Conservation (phyloP, 352 stramenopile genomes). For the Pythium dissimile region DNA sequence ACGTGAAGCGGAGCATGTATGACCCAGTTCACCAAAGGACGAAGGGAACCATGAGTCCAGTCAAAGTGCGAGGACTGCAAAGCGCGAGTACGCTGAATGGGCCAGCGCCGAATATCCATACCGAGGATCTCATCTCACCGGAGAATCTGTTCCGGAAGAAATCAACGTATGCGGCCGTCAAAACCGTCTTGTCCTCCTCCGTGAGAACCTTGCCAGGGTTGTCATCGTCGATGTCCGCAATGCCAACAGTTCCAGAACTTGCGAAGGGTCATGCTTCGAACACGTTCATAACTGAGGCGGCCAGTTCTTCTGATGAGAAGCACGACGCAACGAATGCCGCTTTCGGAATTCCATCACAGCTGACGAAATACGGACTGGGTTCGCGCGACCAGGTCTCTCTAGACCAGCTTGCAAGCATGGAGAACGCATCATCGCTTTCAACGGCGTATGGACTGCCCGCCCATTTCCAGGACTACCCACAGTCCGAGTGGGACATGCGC, state of each 20-base stretch:
- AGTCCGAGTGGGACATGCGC: conserved; percentile 74
- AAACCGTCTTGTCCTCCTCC: conserved; percentile 54
- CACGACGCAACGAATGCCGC: neutral
- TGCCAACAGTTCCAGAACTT: conserved; percentile 28
- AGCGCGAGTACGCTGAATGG: conserved; percentile 34
- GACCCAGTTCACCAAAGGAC: conserved; percentile 31
- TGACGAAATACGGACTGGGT: neutral
- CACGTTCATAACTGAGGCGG: conserved; percentile 29
- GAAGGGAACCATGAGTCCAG: conserved; percentile 38
- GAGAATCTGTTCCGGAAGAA: conserved; percentile 70
- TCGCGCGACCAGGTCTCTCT: conserved; percentile 11
- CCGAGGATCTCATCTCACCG: conserved; percentile 55
- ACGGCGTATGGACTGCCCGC: conserved; percentile 61
- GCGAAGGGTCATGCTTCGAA: neutral
- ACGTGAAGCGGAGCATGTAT: conserved; percentile 71
- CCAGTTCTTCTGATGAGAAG: conserved; percentile 1
- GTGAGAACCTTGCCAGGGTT: conserved; percentile 39
- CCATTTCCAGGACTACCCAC: conserved; percentile 76
- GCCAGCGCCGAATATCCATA: conserved; percentile 26
- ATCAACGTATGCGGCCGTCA: conserved; percentile 53
- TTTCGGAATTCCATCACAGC: neutral
- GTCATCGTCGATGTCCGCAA: conserved; percentile 29
- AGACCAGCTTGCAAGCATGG: conserved; percentile 25
- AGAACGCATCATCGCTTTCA: conserved; percentile 23
- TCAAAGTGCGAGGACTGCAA: conserved; percentile 44